A percentile compares a stretch with the other conserved stretches of the same genome.
These are phyloP conservation scores for Diversispora eburnea DNA, from an alignment of 192 early-diverging fungal species.

Conservation along the genomic window DNA sequence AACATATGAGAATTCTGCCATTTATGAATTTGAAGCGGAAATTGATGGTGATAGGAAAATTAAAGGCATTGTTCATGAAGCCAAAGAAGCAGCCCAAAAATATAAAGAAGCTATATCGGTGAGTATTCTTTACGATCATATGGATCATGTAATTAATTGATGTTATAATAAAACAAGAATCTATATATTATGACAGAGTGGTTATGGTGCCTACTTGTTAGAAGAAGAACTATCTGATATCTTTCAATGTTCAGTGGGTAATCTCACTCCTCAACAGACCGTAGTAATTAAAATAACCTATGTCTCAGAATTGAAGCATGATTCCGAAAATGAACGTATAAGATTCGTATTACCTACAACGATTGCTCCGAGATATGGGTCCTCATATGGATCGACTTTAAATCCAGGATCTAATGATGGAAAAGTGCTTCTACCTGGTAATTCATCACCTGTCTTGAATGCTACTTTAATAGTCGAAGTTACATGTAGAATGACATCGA, in stretches of 20 bases:
- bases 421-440: slow-evolving; percentile 7
- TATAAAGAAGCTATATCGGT: slow-evolving; percentile 6
- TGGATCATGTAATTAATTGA: neutral
- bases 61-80: slow-evolving; percentile 23
- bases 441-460: neutral
- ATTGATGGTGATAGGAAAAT: slow-evolving; percentile 12
- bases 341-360: slow-evolving; percentile 46
- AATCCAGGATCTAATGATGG: slow-evolving; percentile 11
- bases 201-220: slow-evolving; percentile 14
- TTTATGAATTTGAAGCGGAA: slow-evolving; percentile 23
- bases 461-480: slow-evolving; percentile 28
- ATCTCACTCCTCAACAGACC: slow-evolving; percentile 35
- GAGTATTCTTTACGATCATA: neutral
- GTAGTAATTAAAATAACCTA: slow-evolving; percentile 46
- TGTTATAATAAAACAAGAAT: neutral
- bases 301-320: slow-evolving; percentile 46
- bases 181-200: neutral
- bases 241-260: slow-evolving; percentile 50
- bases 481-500: slow-evolving; percentile 28
- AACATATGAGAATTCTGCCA: too few relatives aligned
- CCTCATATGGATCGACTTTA: neutral
- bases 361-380: slow-evolving; percentile 39
- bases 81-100: slow-evolving; percentile 2
- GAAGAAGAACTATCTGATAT: slow-evolving; percentile 32
- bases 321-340: slow-evolving; percentile 43